phyloP scores from a whole-genome alignment of 2,329 filamentous ascomycete species.

The Golovinomyces cichoracearum region DNA sequence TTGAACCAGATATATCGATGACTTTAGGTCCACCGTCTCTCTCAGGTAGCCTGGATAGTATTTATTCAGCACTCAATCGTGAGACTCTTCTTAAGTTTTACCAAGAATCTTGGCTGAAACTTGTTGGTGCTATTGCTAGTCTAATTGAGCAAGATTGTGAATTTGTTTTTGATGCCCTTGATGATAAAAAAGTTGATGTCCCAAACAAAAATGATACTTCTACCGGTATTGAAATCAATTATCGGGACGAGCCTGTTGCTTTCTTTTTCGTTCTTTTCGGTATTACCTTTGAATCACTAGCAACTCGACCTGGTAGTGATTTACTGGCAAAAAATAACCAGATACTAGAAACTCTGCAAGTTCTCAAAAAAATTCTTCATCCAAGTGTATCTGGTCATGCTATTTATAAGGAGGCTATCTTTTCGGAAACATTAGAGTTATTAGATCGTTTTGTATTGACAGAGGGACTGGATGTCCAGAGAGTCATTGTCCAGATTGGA shows the following conservation, averaged over 20 bases:
- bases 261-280: constrained; percentile 98
- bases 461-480: constrained; percentile 67
- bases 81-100: constrained; percentile 90
- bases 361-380: constrained; percentile 79
- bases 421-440: constrained; percentile 90
- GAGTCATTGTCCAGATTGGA: constrained; percentile 81
- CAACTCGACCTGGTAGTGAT: constrained; percentile 44
- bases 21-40: constrained; percentile 57
- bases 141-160: constrained; percentile 93
- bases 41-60: constrained; percentile 68
- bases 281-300: constrained; percentile 83
- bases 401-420: constrained; percentile 86
- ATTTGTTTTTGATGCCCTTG: constrained; percentile 87
- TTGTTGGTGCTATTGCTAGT: constrained; percentile 91
- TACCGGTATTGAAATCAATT: constrained; percentile 68
- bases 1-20: constrained; percentile 92
- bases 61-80: constrained; percentile 82
- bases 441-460: constrained; percentile 80
- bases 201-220: constrained; percentile 19
- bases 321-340: constrained; percentile 49
- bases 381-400: constrained; percentile 88
- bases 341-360: constrained; percentile 66
- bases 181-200: constrained; percentile 43
- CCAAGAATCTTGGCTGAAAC: constrained; percentile 85
- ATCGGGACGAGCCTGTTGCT: constrained; percentile 86